These are phyloP conservation scores for Globisporangium spiculum DNA, from an alignment of 352 stramenopile genomes.

Conservation along the genomic window DNA sequence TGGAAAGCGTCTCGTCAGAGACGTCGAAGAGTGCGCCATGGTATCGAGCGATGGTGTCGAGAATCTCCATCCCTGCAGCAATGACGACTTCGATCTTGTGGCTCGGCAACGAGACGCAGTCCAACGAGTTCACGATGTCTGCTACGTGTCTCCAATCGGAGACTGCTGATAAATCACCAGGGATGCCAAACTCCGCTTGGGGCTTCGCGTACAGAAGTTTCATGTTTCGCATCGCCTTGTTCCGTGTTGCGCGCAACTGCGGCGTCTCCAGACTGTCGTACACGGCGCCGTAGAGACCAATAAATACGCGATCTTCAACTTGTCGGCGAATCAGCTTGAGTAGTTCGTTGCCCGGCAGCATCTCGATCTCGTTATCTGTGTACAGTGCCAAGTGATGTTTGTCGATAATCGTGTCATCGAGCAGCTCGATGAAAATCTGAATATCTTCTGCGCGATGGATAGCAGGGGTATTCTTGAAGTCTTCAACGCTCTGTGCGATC, in stretches of 20 bases:
- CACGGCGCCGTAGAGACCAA: slow-evolving; percentile 44
- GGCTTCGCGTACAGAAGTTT: slow-evolving; percentile 59
- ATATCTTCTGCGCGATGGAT: slow-evolving; percentile 49
- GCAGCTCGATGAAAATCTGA: slow-evolving; percentile 53
- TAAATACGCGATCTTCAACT: slow-evolving; percentile 81
- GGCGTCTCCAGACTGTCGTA: slow-evolving; percentile 59
- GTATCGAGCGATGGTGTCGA: slow-evolving; percentile 42
- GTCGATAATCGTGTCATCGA: slow-evolving; percentile 75
- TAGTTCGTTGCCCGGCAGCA: slow-evolving; percentile 71
- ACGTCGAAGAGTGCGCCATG: slow-evolving; percentile 62
- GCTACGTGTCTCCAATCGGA: slow-evolving; percentile 58
- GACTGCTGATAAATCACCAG: slow-evolving; percentile 50
- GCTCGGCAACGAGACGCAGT: slow-evolving; percentile 74
- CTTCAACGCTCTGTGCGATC: slow-evolving; percentile 43
- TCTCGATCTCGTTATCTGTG: slow-evolving; percentile 52
- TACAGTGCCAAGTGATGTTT: slow-evolving; percentile 60
- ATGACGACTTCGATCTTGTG: slow-evolving; percentile 84
- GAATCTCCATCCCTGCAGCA: slow-evolving; percentile 46
- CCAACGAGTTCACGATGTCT: slow-evolving; percentile 57
- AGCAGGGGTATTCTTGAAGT: slow-evolving; percentile 46
- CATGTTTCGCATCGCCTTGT: slow-evolving; percentile 40
- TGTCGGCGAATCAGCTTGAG: slow-evolving; percentile 71
- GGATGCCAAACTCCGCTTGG: slow-evolving; percentile 62
- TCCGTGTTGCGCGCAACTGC: slow-evolving; percentile 32
- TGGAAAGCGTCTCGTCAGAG: slow-evolving; percentile 51